A percentile compares a stretch with the other conserved stretches of the same genome.
phyloP scores from a whole-genome alignment of 2,329 filamentous ascomycete genomes.

The Cyclaneusma minus region DNA sequence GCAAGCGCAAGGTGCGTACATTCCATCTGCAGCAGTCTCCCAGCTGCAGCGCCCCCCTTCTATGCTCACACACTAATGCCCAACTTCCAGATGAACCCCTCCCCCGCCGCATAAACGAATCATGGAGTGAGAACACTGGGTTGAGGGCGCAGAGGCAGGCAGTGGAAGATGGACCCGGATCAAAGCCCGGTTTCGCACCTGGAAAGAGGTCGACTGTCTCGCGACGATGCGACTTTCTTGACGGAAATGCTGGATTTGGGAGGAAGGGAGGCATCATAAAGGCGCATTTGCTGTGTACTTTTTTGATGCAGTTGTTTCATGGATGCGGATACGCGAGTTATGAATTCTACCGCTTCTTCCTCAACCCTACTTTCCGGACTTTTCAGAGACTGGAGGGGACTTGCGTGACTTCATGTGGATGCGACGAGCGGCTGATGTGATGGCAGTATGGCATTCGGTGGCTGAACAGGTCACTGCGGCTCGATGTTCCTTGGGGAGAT shows the following conservation, averaged over 20 bases:
- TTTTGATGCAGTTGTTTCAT: too few species aligned
- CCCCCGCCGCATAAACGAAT: slow-evolving; percentile 51
- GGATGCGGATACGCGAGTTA: too few species aligned
- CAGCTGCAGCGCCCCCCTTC: slow-evolving; percentile 1
- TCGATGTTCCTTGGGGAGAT: too few species aligned
- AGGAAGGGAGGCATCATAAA: slow-evolving; percentile 17
- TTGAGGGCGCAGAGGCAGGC: slow-evolving; percentile 5
- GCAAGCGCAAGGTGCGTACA: slow-evolving; percentile 82
- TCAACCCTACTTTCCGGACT: too few species aligned
- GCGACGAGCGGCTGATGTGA: too few species aligned
- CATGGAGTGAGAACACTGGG: slow-evolving; percentile 6
- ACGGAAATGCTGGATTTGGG: slow-evolving; percentile 13
- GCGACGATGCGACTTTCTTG: slow-evolving; percentile 12
- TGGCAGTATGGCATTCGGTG: too few species aligned
- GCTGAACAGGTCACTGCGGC: too few species aligned
- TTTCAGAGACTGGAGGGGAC: too few species aligned
- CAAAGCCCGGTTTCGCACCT: slow-evolving; percentile 9
- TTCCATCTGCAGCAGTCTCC: too few species aligned
- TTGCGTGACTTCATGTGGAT: too few species aligned
- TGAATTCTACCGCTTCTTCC: too few species aligned
- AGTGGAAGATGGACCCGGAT: slow-evolving; percentile 12
- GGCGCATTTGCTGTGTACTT: slow-evolving; percentile 19
- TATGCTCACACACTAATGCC: slow-evolving; percentile 6
- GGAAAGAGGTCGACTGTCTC: slow-evolving; percentile 11
- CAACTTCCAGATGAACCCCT: slow-evolving; percentile 62